Conservation (phyloP, 2,329 filamentous ascomycete genomes). For the Chaetomiaceae sp. region DNA sequence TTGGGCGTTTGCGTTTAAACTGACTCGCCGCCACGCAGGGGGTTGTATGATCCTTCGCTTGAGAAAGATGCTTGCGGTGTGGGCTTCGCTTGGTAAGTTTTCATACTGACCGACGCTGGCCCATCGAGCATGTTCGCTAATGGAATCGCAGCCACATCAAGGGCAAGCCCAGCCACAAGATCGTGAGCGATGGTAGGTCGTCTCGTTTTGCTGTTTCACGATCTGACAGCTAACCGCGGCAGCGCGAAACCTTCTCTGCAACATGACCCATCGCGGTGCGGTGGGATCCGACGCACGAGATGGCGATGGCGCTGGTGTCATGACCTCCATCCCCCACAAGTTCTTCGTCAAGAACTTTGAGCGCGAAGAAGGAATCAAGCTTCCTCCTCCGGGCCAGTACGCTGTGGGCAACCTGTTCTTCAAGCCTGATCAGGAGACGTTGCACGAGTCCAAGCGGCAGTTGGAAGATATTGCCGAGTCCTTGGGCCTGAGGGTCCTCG, state of each 20-base stretch:
- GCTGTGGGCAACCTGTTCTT: constrained; percentile 98
- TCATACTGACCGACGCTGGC: no score
- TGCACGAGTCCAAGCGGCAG: constrained; percentile 83
- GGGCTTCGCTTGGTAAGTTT: constrained; percentile 82
- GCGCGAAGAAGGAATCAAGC: constrained; percentile 77
- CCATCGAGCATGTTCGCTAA: no score
- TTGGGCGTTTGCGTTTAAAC: neutral
- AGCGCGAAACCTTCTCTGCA: constrained; percentile 93
- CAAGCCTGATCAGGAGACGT: constrained; percentile 86
- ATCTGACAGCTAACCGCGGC: constrained; percentile 10
- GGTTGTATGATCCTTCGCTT: constrained; percentile 90
- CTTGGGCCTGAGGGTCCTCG: constrained; percentile 81
- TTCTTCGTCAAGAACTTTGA: constrained; percentile 99
- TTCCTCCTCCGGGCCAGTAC: constrained; percentile 87
- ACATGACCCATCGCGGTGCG: constrained; percentile 99
- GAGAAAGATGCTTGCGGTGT: constrained; percentile 99
- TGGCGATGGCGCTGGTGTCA: constrained; percentile 96
- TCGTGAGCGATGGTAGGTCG: constrained; percentile 86
- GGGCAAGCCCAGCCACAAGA: constrained; percentile 95
- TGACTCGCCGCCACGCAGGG: constrained; percentile 37
- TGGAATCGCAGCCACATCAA: constrained; percentile 73
- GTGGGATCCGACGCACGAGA: constrained; percentile 97
- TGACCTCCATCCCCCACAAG: constrained; percentile 97
- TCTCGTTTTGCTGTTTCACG: neutral
- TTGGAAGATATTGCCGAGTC: constrained; percentile 92